Evolutionary conservation across 306 rosid genomes (phyloP), one percentile per base, ranked within the genome.

Genomic region (Quillaja saponaria): DNA sequence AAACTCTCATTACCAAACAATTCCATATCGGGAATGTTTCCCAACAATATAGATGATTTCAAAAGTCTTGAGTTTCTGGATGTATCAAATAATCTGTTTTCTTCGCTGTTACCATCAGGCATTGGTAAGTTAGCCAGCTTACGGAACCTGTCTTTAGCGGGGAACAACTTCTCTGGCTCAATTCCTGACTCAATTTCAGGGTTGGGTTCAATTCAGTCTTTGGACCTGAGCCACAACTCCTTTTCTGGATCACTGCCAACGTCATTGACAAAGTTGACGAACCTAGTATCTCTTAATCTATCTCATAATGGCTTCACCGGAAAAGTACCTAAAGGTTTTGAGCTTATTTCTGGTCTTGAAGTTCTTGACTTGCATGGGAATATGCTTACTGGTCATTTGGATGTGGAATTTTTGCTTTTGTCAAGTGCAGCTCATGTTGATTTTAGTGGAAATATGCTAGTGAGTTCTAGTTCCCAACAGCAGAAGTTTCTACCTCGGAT

Each of bases 131-230:
- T 87, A 47, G 74, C 68, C n/a, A 81, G 85, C 81, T 60, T 94
- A 64, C 76, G 70, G 63, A 90, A 87, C 74, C 71, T 94, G 66
- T 83, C 99, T 48, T 68, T 94, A 48, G 86, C 85, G 38, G 95
- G 95, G 14, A 94, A 94, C 67, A 89, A 87, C 75, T 94, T 94
- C 75, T 89, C 99, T 0, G 99, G 99, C 15, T 68, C 77, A 49
- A 90, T 82, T 53, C 87, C 95, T 1, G 79, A 81, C 50, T 67
- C 91, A 1, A 72, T 89, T 68, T 68, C 90, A 0, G 78, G 80
- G 33, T 85, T 94, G 80, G 49, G 79, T 40, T 81, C 99, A 12
- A 76, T 94, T 56, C 91, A 77, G 59, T 85, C 91, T 0, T 46
- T 94, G 75, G 99, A 94, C 82, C 80, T 94, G 76, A 90, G 95